Percentiles rank a stretch among this genome's conserved stretches.
Evolutionary conservation across 139 green algal genomes (phyloP).

Genomic region (Chlamydomonas applanata): DNA sequence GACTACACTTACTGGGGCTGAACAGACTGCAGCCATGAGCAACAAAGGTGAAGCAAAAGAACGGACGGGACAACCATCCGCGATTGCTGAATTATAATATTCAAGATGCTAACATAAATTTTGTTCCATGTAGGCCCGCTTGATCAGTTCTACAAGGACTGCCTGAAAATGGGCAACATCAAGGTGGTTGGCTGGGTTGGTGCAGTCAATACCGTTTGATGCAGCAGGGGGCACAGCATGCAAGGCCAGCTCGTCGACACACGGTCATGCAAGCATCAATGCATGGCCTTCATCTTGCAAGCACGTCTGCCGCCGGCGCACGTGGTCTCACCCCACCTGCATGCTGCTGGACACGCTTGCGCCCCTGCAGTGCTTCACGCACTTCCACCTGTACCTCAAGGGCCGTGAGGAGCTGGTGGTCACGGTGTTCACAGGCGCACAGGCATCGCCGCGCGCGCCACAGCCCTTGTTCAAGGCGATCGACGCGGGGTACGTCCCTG

Average conservation of each 20-base stretch:
- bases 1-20: too few relatives aligned
- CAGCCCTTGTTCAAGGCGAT: conserved; percentile 26
- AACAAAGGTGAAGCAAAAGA: too few relatives aligned
- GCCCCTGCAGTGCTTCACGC: conserved; percentile 47
- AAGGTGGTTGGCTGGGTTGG: conserved; percentile 29
- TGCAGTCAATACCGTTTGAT: too few relatives aligned
- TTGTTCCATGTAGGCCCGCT: conserved; percentile 26
- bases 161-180: conserved; percentile 47
- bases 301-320: too few relatives aligned
- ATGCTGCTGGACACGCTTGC: background rate
- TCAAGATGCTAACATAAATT: too few relatives aligned
- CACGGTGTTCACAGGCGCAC: conserved; percentile 38
- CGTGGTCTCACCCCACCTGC: too few relatives aligned
- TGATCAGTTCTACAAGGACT: conserved; percentile 67
- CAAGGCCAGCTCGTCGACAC: background rate
- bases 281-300: background rate
- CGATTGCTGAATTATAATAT: too few relatives aligned
- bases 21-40: too few relatives aligned
- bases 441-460: conserved; percentile 7
- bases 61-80: too few relatives aligned
- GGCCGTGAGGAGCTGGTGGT: conserved; percentile 64
- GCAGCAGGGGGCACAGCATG: background rate
- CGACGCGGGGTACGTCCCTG: conserved; percentile 10
- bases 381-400: conserved; percentile 64
- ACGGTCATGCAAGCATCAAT: background rate